phyloP scores from a whole-genome alignment of 2,329 filamentous ascomycete species.

The Penicillium sp. region DNA sequence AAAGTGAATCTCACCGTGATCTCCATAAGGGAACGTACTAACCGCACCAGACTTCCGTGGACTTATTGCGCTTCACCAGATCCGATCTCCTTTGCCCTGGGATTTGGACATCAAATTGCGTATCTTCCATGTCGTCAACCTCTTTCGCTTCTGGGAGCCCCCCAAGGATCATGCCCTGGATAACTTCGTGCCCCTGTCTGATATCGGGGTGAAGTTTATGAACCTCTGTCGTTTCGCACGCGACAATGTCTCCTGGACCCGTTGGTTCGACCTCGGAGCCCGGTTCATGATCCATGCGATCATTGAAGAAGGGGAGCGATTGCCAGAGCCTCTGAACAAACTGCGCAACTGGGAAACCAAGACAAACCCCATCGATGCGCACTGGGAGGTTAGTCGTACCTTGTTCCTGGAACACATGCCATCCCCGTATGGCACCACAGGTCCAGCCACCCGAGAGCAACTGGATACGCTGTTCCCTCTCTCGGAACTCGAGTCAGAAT shows the following conservation, averaged over 20 bases:
- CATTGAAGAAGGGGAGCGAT: conserved; percentile 49
- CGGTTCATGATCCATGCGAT: conserved; percentile 54
- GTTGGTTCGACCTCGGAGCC: conserved; percentile 50
- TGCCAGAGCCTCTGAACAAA: conserved; percentile 41
- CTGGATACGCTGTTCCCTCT: conserved; percentile 32
- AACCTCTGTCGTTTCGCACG: conserved; percentile 46
- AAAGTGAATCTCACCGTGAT: conserved; percentile 26
- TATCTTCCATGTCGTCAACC: conserved; percentile 49
- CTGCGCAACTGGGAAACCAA: conserved; percentile 49
- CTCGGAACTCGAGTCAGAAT: background rate
- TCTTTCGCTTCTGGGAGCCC: conserved; percentile 43
- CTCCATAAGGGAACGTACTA: background rate
- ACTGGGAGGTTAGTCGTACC: conserved; percentile 30
- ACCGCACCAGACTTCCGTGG: conserved; percentile 42
- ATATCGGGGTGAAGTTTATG: conserved; percentile 52
- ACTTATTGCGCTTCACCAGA: conserved; percentile 42
- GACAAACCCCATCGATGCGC: conserved; percentile 33
- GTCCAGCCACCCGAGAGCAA: conserved; percentile 25
- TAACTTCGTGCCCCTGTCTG: conserved; percentile 35
- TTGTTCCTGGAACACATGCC: conserved; percentile 20
- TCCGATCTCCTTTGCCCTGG: conserved; percentile 36
- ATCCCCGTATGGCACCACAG: conserved; percentile 11
- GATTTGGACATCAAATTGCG: conserved; percentile 51
- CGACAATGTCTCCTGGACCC: conserved; percentile 29
- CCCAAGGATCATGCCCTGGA: conserved; percentile 10